phyloP scores from a whole-genome alignment of 140 eudicot species.

The Cichorium intybus region DNA sequence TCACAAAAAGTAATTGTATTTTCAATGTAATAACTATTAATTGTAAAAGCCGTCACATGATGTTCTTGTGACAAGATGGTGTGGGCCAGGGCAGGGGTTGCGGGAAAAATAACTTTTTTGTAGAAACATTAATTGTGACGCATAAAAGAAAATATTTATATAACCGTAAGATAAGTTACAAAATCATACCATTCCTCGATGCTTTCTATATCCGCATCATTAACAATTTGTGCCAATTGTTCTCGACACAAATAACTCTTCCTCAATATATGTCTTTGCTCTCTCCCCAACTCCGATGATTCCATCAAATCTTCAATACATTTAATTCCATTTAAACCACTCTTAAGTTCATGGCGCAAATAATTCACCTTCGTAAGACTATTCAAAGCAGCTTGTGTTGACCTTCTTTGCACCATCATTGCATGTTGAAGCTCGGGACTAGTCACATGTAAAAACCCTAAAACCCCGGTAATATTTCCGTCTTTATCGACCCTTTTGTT shows the following conservation, averaged over 20 bases:
- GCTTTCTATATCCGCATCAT: constrained; percentile 61
- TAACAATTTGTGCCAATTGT: constrained; percentile 48
- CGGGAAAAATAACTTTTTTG: not conserved
- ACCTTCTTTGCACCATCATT: constrained; percentile 52
- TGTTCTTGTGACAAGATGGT: not conserved
- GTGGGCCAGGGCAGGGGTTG: not conserved
- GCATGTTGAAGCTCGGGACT: constrained; percentile 74
- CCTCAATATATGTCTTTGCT: constrained; percentile 40
- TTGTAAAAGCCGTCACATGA: too few species aligned
- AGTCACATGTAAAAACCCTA: constrained; percentile 62
- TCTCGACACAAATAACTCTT: constrained; percentile 53
- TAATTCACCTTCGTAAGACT: constrained; percentile 48
- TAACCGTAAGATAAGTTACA: not conserved
- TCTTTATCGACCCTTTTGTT: constrained; percentile 51
- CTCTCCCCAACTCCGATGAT: constrained; percentile 42
- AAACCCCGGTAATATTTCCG: constrained; percentile 52
- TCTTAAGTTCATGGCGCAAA: constrained; percentile 43
- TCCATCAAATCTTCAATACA: constrained; percentile 45
- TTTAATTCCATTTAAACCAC: constrained; percentile 48
- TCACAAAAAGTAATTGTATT: too few species aligned
- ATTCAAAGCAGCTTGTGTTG: constrained; percentile 56
- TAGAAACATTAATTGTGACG: not conserved
- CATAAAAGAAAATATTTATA: not conserved
- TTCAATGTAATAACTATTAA: too few species aligned
- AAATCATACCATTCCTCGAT: constrained; percentile 71